Percentiles rank a stretch among this genome's conserved stretches.
These are phyloP conservation scores for slime mould (Dictyostelium discoideum) DNA, from an alignment of 78 protist species.

Conservation along the genomic window DNA sequence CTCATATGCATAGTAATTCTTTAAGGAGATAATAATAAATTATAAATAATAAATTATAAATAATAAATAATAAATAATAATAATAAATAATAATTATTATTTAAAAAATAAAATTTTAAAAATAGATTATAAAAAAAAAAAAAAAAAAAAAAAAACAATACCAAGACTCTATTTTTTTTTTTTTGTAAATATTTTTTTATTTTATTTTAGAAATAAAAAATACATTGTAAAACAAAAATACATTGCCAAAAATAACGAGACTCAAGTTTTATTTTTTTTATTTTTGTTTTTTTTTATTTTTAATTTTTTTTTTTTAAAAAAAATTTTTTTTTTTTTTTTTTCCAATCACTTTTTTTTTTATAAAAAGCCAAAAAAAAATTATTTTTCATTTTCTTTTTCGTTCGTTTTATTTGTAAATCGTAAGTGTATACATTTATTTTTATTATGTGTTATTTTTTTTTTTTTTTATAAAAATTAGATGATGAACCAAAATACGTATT, in stretches of 20 bases:
- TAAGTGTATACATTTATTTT: background rate
- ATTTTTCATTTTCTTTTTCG: background rate
- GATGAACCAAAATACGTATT: background rate
- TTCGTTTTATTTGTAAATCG: background rate
- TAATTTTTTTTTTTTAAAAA: background rate
- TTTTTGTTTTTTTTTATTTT: background rate
- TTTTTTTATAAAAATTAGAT: background rate
- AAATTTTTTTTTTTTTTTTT: conserved; percentile 1
- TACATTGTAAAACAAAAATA: background rate
- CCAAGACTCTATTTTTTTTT: background rate
- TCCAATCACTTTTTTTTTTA: background rate
- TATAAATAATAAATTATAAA: no score
- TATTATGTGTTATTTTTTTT: background rate
- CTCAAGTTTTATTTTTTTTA: background rate
- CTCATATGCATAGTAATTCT: conserved; percentile 1
- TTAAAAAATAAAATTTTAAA: background rate
- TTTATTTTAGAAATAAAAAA: background rate
- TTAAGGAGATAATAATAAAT: background rate
- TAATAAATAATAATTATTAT: no score
- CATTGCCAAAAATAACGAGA: background rate
- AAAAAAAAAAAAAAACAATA: background rate
- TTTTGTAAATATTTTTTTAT: background rate
- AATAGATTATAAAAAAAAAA: no score
- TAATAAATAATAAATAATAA: no score
- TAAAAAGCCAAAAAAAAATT: background rate